Evolutionary conservation across 2,329 filamentous ascomycete species (phyloP), one percentile per base, ranked within the genome.

Genomic region (Exophiala viscosa): DNA sequence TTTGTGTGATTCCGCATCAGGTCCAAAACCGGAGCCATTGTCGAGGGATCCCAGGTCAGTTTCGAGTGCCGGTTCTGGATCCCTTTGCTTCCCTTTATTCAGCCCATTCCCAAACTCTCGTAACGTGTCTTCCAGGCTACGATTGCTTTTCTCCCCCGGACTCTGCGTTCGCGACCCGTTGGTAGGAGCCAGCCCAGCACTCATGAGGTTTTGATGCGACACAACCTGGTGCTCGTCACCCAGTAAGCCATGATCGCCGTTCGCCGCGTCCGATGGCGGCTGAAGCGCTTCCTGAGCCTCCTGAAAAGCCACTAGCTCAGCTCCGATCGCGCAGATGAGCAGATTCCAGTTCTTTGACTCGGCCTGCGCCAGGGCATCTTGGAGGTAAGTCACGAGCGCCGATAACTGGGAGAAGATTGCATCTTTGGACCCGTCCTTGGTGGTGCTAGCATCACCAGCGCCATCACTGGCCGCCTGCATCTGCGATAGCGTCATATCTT

Each of bases 291-390:
- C 55, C 52, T 64, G 65, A 11, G 70, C 74, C 62, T 73, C 67
- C 34, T 64, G 63, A 41, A 77, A 65, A 5, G 83, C 81, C 57
- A 83, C 80, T 2, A 84, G 67, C 63, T 86, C 83, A 1, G 83
- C 80, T 3, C 80, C 80, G 54, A 85, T 80, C 48, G 81, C 81
- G 52, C 78, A 82, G 20, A 84, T 75, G 28, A 86, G 71, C 15
- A 85, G 66, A 48, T 78, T 84, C 83, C 83, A 86, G 45, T 76
- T 73, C 43, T 73, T 74, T 4, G 72, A 69, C 48, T 81, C 75
- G 1, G 81, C 80, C 14, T 75, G 60, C 11, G 75, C 69, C 46
- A 81, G 62, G 50, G 79, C 74, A 2, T 68, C 65, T 58, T 81
- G 72, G 8, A 85, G 64, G 10, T 70, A 70, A 1, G 20, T 62